A percentile compares a stretch with the other conserved stretches of the same genome.
These are phyloP conservation scores for Gastrolobium bilobum DNA, from an alignment of 306 rosid genomes.

Conservation along the genomic window DNA sequence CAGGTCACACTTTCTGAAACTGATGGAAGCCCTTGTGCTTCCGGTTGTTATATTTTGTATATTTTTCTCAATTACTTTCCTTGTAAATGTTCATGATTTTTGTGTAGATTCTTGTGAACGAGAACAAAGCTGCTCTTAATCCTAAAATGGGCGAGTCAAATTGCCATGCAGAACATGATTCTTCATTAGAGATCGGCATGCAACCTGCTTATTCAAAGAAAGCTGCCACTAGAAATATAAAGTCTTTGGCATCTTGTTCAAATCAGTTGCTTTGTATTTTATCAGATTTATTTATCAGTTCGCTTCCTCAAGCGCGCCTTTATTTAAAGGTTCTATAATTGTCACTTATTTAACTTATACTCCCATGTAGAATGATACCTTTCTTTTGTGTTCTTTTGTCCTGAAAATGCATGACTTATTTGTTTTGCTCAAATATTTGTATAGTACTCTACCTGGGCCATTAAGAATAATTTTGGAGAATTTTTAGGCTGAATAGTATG, in stretches of 20 bases:
- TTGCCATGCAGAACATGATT: slow-evolving; percentile 46
- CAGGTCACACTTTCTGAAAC: slow-evolving; percentile 67
- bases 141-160: slow-evolving; percentile 50
- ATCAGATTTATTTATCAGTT: slow-evolving; percentile 72
- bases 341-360: slow-evolving; percentile 29
- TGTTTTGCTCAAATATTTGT: slow-evolving; percentile 29
- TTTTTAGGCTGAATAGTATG: background rate
- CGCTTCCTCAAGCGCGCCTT: slow-evolving; percentile 57
- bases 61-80: slow-evolving; percentile 15
- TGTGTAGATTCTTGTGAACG: slow-evolving; percentile 81
- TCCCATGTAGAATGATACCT: slow-evolving; percentile 8
- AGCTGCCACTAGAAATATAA: slow-evolving; percentile 73
- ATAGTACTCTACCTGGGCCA: slow-evolving; percentile 6
- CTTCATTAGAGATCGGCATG: slow-evolving; percentile 50
- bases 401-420: slow-evolving; percentile 28
- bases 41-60: slow-evolving; percentile 33
- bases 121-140: slow-evolving; percentile 73
- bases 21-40: slow-evolving; percentile 33
- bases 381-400: slow-evolving; percentile 29
- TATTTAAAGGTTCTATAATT: slow-evolving; percentile 70
- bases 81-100: slow-evolving; percentile 37
- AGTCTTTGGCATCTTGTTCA: slow-evolving; percentile 75
- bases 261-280: slow-evolving; percentile 69
- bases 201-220: slow-evolving; percentile 76
- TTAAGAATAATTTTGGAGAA: slow-evolving; percentile 26